Evolutionary conservation across 2,329 filamentous ascomycete species (phyloP).

Genomic region (Fusarium irregulare): DNA sequence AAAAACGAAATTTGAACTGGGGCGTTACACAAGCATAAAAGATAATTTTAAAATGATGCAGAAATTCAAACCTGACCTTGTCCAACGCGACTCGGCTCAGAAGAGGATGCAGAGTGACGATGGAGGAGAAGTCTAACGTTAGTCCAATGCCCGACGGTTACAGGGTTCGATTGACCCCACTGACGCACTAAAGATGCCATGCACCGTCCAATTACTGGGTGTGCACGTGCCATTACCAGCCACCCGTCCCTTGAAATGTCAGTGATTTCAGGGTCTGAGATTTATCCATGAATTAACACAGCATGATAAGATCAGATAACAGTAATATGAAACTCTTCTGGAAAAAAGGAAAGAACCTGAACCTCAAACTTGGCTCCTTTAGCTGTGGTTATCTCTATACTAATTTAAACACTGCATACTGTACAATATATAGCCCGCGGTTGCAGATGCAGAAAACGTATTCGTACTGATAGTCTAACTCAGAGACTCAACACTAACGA

Average conservation of each 20-base stretch:
- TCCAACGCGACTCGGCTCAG: conserved; percentile 21
- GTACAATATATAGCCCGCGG: neutral
- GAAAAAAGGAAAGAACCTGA: neutral
- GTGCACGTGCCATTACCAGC: conserved; percentile 42
- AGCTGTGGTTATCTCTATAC: neutral
- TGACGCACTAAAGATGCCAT: conserved; percentile 28
- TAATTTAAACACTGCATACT: neutral
- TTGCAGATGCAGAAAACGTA: neutral
- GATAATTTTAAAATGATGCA: conserved; percentile 10
- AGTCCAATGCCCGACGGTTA: conserved; percentile 3
- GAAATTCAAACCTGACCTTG: conserved; percentile 16
- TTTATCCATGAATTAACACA: conserved; percentile 1
- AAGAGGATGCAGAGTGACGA: conserved; percentile 38
- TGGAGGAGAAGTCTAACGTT: conserved; percentile 7
- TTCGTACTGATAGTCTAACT: neutral
- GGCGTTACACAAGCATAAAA: conserved; percentile 21
- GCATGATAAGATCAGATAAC: conserved; percentile 41
- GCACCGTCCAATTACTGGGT: conserved; percentile 28
- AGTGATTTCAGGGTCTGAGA: conserved; percentile 30
- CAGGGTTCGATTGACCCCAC: conserved; percentile 42
- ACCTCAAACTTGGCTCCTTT: neutral
- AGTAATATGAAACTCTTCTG: too few species aligned
- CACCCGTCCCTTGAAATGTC: conserved; percentile 18
- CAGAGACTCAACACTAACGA: neutral
- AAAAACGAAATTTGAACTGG: neutral